phyloP scores from a whole-genome alignment of 768 basidiomycete genomes.

The Suillus subluteus region DNA sequence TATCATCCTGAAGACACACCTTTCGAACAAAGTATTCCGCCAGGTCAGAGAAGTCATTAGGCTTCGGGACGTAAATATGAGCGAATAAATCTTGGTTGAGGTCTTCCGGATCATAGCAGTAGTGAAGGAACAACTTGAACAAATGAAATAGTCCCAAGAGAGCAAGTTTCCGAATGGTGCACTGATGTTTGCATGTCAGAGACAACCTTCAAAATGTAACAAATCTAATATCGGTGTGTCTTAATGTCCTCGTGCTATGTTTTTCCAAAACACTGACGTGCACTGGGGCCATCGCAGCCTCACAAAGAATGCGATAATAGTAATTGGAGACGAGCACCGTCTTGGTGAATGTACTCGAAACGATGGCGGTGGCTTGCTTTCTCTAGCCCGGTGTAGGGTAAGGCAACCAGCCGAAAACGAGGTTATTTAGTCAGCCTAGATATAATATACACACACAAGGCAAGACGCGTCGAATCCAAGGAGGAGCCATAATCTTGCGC shows the following conservation, averaged over 20 bases:
- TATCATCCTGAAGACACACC: conserved; percentile 43
- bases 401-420: too few species aligned
- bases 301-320: conserved; percentile 94
- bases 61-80: conserved; percentile 90
- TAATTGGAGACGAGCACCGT: conserved; percentile 95
- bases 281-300: conserved; percentile 86
- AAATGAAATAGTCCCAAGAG: conserved; percentile 94
- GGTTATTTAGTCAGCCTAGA: too few species aligned
- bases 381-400: too few species aligned
- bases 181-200: conserved; percentile 49
- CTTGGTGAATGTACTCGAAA: conserved; percentile 90
- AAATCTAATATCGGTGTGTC: too few species aligned
- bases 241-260: too few species aligned
- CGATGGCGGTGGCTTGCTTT: conserved; percentile 79
- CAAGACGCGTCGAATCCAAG: too few species aligned
- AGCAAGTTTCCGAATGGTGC: conserved; percentile 79
- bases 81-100: conserved; percentile 79
- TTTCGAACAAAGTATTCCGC: conserved; percentile 95
- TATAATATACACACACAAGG: too few species aligned
- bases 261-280: conserved; percentile 61
- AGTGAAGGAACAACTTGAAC: conserved; percentile 90
- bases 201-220: conserved; percentile 18
- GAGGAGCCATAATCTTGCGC: too few species aligned
- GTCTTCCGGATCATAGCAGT: conserved; percentile 90
- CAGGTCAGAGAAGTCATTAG: conserved; percentile 92